These are phyloP conservation scores for Perkinsus olseni DNA, from an alignment of 169 alveolate species.

Conservation along the genomic window DNA sequence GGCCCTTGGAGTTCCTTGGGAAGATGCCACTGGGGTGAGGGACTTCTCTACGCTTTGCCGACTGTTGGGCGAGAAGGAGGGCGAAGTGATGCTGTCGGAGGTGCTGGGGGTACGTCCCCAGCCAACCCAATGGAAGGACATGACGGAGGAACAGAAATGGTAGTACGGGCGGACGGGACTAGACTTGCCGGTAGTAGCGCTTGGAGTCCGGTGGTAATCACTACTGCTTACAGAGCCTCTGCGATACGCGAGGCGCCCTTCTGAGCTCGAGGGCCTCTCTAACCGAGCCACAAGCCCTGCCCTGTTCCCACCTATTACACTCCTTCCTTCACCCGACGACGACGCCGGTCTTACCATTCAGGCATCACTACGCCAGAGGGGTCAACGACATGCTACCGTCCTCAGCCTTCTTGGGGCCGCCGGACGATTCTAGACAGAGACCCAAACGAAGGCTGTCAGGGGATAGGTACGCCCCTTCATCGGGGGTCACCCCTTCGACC, in stretches of 20 bases:
- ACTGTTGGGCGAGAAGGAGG: neutral
- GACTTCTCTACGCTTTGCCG: neutral
- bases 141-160: neutral
- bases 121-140: neutral
- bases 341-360: too few relatives aligned
- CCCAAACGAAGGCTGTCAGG: neutral
- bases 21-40: neutral
- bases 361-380: neutral
- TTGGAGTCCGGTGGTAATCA: too few relatives aligned
- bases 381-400: neutral
- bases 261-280: too few relatives aligned
- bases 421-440: neutral
- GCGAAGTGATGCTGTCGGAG: neutral
- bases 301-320: too few relatives aligned
- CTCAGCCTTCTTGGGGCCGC: neutral
- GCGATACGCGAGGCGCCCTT: too few relatives aligned
- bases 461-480: neutral
- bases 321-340: too few relatives aligned
- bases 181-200: too few relatives aligned
- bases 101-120: neutral
- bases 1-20: neutral
- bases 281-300: too few relatives aligned
- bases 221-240: too few relatives aligned
- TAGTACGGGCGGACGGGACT: neutral
- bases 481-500: neutral